Percentiles rank a stretch among this genome's conserved stretches.
Evolutionary conservation across 2,329 filamentous ascomycete species (phyloP).

Genomic region (Ophiostoma ips): DNA sequence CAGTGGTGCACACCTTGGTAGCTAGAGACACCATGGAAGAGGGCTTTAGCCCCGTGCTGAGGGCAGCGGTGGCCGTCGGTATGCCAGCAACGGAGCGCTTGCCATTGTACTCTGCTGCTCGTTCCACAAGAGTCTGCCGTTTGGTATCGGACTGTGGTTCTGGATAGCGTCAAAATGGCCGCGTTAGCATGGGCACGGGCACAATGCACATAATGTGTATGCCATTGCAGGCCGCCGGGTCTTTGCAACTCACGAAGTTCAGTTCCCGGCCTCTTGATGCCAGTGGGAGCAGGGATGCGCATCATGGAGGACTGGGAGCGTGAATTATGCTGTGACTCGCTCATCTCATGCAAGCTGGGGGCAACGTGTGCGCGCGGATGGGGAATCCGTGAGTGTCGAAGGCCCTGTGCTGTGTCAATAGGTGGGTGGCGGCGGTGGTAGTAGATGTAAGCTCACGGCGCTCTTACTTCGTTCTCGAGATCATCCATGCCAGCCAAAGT

Average conservation of each 20-base stretch:
- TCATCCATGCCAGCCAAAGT: conserved; percentile 9
- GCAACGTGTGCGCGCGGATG: conserved; percentile 11
- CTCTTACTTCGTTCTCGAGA: conserved; percentile 18
- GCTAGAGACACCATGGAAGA: conserved; percentile 15
- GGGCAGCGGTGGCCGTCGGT: conserved; percentile 16
- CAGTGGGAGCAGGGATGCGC: conserved; percentile 25
- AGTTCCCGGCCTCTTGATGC: conserved; percentile 32
- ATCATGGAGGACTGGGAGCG: conserved; percentile 21
- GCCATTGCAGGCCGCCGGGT: no score
- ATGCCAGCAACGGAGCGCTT: conserved; percentile 24
- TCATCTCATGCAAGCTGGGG: conserved; percentile 36
- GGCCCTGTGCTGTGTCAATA: conserved; percentile 3
- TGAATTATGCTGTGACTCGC: conserved; percentile 46
- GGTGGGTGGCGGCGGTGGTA: no score
- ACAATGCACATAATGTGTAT: no score
- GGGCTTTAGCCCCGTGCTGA: conserved; percentile 31
- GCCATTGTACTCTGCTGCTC: conserved; percentile 35
- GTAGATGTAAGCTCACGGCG: not conserved
- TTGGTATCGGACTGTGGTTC: conserved; percentile 43
- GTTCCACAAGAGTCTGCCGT: conserved; percentile 43
- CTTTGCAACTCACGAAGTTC: conserved; percentile 17
- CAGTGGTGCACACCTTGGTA: not conserved
- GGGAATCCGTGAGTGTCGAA: conserved; percentile 14
- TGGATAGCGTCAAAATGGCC: not conserved
- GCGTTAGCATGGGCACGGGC: not conserved